Conservation (phyloP, 805 yeast species). For the Candida chilensis region DNA sequence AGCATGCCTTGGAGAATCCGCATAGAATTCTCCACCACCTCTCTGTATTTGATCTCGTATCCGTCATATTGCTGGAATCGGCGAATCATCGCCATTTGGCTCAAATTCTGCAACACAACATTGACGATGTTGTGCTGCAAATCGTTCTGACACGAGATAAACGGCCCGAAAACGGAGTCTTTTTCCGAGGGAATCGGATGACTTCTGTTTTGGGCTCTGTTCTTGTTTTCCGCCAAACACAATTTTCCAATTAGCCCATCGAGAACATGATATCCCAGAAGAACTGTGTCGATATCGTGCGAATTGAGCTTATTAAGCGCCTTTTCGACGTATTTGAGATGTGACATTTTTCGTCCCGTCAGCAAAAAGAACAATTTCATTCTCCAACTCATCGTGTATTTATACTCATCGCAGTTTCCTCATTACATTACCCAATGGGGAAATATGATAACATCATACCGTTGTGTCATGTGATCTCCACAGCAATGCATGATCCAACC, state of each 20-base stretch:
- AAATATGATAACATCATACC: too few relatives aligned
- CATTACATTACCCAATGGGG: too few relatives aligned
- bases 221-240: not conserved
- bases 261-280: not conserved
- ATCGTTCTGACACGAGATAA: constrained; percentile 20
- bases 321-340: not conserved
- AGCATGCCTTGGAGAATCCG: constrained; percentile 27
- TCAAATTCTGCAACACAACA: constrained; percentile 9
- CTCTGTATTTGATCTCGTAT: too few relatives aligned
- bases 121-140: constrained; percentile 21
- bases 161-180: constrained; percentile 4
- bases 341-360: too few relatives aligned
- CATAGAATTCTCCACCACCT: too few relatives aligned
- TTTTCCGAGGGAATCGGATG: not conserved
- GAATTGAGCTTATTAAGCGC: not conserved
- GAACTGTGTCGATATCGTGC: not conserved
- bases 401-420: too few relatives aligned
- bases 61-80: too few relatives aligned
- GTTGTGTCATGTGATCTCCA: too few relatives aligned
- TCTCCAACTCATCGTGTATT: too few relatives aligned
- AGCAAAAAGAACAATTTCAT: too few relatives aligned
- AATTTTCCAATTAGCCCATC: not conserved
- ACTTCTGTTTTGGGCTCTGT: not conserved
- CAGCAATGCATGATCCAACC: too few relatives aligned
- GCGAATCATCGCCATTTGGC: too few relatives aligned